Conservation (phyloP, 1,284 basidiomycete species). For the Heimioporus punctisporus region DNA sequence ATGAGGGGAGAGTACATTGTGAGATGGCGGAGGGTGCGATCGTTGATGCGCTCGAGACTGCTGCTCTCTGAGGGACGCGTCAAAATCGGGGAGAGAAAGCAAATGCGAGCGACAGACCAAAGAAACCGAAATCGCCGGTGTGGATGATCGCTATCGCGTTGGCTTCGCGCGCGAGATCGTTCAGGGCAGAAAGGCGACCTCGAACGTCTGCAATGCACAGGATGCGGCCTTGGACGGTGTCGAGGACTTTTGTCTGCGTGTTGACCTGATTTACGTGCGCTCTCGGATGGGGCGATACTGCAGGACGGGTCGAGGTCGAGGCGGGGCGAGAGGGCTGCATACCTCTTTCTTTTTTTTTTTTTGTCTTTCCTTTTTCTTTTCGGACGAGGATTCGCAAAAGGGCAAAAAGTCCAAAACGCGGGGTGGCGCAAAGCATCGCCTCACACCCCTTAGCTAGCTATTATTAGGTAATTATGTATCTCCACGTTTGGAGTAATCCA, state of each 20-base stretch:
- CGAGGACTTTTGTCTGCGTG: conserved; percentile 77
- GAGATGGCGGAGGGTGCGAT: conserved; percentile 94
- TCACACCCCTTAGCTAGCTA: not conserved
- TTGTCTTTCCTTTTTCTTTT: no score
- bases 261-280: conserved; percentile 55
- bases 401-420: no score
- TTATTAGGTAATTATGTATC: conserved; percentile 31
- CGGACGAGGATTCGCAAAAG: conserved; percentile 20
- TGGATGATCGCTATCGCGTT: conserved; percentile 96
- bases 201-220: conserved; percentile 97
- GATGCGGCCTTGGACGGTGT: conserved; percentile 83
- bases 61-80: conserved; percentile 58
- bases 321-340: conserved; percentile 57
- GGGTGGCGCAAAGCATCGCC: not conserved
- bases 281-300: conserved; percentile 57
- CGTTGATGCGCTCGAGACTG: conserved; percentile 89
- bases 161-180: conserved; percentile 87
- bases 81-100: conserved; percentile 3
- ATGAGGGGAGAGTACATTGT: conserved; percentile 99
- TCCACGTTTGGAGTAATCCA: conserved; percentile 15
- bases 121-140: conserved; percentile 99
- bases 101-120: conserved; percentile 54
- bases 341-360: no score
- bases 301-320: conserved; percentile 57
- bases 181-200: conserved; percentile 85